A percentile compares a stretch with the other conserved stretches of the same genome.
phyloP scores from a whole-genome alignment of 768 basidiomycete species.

The Trametes villosa region DNA sequence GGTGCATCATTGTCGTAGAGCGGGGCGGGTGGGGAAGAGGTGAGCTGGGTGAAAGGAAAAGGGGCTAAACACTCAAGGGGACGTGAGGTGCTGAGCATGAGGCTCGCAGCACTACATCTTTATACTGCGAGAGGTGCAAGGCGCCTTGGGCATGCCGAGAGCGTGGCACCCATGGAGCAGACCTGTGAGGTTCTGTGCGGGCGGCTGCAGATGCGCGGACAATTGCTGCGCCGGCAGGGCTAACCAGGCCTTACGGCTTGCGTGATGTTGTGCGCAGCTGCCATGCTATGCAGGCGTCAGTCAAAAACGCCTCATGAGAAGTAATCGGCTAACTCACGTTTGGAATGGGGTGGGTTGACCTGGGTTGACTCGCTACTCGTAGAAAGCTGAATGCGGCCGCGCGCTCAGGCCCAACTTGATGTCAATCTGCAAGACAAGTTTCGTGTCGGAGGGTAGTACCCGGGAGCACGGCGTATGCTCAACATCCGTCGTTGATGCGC shows the following conservation, averaged over 20 bases:
- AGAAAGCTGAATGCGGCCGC: no score
- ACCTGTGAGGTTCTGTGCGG: not conserved
- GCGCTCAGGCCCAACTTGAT: no score
- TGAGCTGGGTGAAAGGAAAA: not conserved
- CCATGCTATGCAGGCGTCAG: not conserved
- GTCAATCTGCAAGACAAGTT: no score
- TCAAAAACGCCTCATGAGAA: no score
- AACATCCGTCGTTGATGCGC: no score
- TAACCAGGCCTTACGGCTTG: not conserved
- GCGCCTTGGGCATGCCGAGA: not conserved
- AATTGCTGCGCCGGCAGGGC: not conserved
- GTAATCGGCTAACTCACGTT: no score
- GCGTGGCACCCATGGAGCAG: not conserved
- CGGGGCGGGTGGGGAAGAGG: not conserved
- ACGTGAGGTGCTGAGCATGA: not conserved
- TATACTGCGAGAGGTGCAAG: not conserved
- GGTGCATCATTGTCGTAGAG: not conserved
- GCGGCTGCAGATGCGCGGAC: no score
- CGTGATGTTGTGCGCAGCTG: not conserved
- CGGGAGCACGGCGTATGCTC: no score
- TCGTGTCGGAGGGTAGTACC: no score
- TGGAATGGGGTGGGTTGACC: no score
- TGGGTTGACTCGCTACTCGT: no score
- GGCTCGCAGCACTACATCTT: not conserved
- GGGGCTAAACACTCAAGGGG: not conserved